These are phyloP conservation scores for Simplicillium sp. DNA, from an alignment of 2,329 filamentous ascomycete species.

Conservation along the genomic window DNA sequence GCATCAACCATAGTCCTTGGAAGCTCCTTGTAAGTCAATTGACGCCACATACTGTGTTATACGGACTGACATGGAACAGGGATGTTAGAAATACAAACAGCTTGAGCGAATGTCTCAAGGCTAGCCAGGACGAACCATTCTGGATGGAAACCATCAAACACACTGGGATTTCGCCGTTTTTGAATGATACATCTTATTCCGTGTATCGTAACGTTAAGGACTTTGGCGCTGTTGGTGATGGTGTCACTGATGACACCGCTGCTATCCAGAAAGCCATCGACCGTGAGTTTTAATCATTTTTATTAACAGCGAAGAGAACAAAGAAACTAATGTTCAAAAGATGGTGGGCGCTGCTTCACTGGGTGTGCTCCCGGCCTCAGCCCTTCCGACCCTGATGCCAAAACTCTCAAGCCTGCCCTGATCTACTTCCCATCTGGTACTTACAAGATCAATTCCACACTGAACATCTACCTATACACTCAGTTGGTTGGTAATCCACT, in stretches of 20 bases:
- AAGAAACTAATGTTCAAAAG: neutral
- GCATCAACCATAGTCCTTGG: no score
- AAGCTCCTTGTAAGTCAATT: no score
- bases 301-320: no score
- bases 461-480: conserved; percentile 1
- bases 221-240: conserved; percentile 32
- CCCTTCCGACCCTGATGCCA: conserved; percentile 7
- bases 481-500: conserved; percentile 8
- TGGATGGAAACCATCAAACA: conserved; percentile 20
- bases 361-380: conserved; percentile 4
- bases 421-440: conserved; percentile 2
- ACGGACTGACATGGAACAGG: no score
- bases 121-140: conserved; percentile 4
- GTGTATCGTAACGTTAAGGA: conserved; percentile 33
- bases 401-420: conserved; percentile 1
- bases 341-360: conserved; percentile 7
- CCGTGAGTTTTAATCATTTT: neutral
- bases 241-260: conserved; percentile 20
- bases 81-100: no score
- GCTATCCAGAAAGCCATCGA: conserved; percentile 13
- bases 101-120: no score
- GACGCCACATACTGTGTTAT: no score
- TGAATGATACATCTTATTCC: conserved; percentile 17
- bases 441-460: neutral
- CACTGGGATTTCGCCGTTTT: conserved; percentile 16